Conservation (phyloP, 1,139 yeast species). For the Kodamaea derodonti region DNA sequence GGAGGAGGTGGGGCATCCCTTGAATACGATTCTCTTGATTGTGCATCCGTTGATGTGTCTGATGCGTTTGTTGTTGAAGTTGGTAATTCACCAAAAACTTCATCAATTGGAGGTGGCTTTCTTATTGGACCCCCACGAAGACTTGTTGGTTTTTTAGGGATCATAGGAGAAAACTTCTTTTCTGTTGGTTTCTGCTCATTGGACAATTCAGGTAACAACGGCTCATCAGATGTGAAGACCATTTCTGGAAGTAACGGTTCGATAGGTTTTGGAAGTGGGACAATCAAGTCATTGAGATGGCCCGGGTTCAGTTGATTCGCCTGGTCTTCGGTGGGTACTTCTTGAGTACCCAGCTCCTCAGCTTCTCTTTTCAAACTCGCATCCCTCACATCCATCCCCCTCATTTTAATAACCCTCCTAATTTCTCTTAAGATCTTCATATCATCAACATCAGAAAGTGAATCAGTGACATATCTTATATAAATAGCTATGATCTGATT, state of each 20-base stretch:
- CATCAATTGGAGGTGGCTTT: constrained; percentile 3
- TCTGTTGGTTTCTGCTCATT: not conserved
- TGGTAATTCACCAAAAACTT: not conserved
- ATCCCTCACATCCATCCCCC: constrained; percentile 15
- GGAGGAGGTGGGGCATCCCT: not conserved
- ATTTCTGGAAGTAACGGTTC: constrained; percentile 1
- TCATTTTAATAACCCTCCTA: constrained; percentile 14
- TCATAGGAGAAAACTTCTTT: constrained; percentile 29
- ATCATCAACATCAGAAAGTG: constrained; percentile 57
- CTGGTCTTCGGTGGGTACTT: not conserved
- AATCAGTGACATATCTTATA: constrained; percentile 72
- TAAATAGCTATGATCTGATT: constrained; percentile 69
- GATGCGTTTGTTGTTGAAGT: not conserved
- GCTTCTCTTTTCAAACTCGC: not conserved
- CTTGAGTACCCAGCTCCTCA: not conserved
- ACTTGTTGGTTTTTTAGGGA: constrained; percentile 36
- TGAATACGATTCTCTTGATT: not conserved
- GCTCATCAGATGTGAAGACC: not conserved
- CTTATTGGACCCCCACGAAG: constrained; percentile 22
- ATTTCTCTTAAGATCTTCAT: constrained; percentile 35
- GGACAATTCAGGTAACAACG: not conserved
- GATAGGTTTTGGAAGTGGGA: not conserved
- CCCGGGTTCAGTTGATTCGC: too few relatives aligned
- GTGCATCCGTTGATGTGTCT: not conserved
- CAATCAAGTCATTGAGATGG: too few relatives aligned